Base-by-base conservation (phyloP, 2,329 filamentous ascomycete genomes). In the Fusarium keratoplasticum region DNA sequence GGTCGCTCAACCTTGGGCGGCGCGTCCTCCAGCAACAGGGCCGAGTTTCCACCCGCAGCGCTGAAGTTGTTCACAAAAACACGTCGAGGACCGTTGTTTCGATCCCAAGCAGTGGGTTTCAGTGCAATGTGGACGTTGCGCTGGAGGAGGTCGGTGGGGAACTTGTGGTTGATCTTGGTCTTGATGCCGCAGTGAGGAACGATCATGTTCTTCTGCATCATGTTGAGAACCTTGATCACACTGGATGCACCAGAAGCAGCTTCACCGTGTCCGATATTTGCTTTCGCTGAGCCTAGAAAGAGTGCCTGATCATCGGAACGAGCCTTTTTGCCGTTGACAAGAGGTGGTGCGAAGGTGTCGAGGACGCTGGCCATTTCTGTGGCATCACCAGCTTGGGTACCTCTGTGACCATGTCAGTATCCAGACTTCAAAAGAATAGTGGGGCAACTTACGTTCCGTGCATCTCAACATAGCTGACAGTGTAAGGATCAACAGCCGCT, bases 381-480 rank as follows among this genome's bases (percentile, higher is more conserved):
- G 3, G 91, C 92, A 78, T 97, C 95, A 65, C 95, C 95, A 40
- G 93, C 94, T 81, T 97, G 94, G 0, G 95, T 97, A 35, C 95
- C 95, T 1, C 95, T 97, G 6, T 1, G 5, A 54, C 1, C 2
- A 3, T 3, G 27, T 52, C 6, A 52, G 47, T 20, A 52, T 29
- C 9, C 11, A 4, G 5, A n/a, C 10, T 14, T 13, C 6, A 31
- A 1, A 5, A 31, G 11, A 20, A 31, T 31, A 29, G 31, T 13
- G 6, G 35, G 60, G n/a, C 13, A 2, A 65, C 69, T 72, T 22
- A 66, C 70, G 71, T 73, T 44, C 95, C 95, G 81, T 98, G 95
- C 90, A 97, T 95, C 82, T 98, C 95, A 4, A 97, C 92, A 76
- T 96, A 97, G 81, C 91, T 90, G 31, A 98, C 89, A 65, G 94